These are phyloP conservation scores for Metrosideros polymorpha DNA, from an alignment of 441 rosid genomes.

Conservation along the genomic window DNA sequence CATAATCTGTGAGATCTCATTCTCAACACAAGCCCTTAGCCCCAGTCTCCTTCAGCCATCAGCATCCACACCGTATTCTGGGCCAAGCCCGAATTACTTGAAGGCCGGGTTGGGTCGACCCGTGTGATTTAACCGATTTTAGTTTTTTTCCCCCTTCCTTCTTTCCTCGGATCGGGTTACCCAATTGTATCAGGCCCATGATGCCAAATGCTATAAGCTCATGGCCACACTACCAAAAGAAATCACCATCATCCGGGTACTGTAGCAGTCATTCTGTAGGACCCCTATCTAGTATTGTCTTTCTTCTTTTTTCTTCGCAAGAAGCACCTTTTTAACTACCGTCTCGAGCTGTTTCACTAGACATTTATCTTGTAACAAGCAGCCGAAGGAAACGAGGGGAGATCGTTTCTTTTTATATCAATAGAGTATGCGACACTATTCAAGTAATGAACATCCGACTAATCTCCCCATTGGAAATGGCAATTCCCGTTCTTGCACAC, in stretches of 20 bases:
- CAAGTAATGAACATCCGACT: neutral
- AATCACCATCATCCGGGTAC: no score
- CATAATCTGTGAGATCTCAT: neutral
- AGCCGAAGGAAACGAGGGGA: neutral
- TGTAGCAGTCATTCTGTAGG: no score
- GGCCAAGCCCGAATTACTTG: neutral
- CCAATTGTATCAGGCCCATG: neutral
- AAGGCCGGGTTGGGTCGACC: neutral
- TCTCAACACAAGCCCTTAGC: neutral
- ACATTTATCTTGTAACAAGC: neutral
- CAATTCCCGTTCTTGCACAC: fast-evolving
- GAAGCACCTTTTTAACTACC: neutral
- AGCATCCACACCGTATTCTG: neutral
- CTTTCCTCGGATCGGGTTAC: neutral
- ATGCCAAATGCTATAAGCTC: neutral
- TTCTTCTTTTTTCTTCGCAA: neutral
- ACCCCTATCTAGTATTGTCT: neutral
- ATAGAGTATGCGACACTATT: neutral
- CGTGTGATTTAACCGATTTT: neutral
- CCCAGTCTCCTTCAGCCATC: neutral
- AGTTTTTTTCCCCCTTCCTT: neutral
- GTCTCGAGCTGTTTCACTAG: neutral
- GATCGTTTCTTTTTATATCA: neutral
- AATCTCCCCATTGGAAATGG: neutral
- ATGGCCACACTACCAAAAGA: no score